These are phyloP conservation scores for Periconia digitata DNA, from an alignment of 2,329 filamentous ascomycete genomes.

Conservation along the genomic window DNA sequence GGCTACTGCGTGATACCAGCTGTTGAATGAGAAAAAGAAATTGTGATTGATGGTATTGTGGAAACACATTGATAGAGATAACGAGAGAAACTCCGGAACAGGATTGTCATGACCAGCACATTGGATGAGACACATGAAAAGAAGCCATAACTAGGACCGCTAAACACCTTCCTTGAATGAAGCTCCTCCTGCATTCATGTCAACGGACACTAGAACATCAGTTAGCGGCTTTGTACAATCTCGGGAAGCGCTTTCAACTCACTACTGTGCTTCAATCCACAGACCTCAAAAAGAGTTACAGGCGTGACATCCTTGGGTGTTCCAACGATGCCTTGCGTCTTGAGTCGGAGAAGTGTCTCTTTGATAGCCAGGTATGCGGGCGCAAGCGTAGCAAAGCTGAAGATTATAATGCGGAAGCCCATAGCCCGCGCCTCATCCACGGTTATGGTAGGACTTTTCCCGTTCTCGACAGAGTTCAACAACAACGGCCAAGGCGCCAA, in stretches of 20 bases:
- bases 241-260: background rate
- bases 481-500: constrained; percentile 53
- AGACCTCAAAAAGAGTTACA: constrained; percentile 13
- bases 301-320: constrained; percentile 6
- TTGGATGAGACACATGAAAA: no score
- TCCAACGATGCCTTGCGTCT: constrained; percentile 11
- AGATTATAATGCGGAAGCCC: constrained; percentile 43
- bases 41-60: no score
- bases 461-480: constrained; percentile 58
- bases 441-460: constrained; percentile 55
- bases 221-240: background rate
- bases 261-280: constrained; percentile 9
- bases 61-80: no score
- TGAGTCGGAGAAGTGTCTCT: constrained; percentile 9
- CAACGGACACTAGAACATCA: background rate
- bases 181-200: constrained; percentile 3
- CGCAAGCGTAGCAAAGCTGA: constrained; percentile 10
- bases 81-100: no score
- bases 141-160: no score
- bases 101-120: no score
- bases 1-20: no score
- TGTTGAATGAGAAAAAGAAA: no score
- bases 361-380: constrained; percentile 15
- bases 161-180: constrained; percentile 5
- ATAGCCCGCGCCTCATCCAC: constrained; percentile 54